Base-by-base conservation (phyloP, 1,284 basidiomycete genomes). In the Rhodotorula sp. region DNA sequence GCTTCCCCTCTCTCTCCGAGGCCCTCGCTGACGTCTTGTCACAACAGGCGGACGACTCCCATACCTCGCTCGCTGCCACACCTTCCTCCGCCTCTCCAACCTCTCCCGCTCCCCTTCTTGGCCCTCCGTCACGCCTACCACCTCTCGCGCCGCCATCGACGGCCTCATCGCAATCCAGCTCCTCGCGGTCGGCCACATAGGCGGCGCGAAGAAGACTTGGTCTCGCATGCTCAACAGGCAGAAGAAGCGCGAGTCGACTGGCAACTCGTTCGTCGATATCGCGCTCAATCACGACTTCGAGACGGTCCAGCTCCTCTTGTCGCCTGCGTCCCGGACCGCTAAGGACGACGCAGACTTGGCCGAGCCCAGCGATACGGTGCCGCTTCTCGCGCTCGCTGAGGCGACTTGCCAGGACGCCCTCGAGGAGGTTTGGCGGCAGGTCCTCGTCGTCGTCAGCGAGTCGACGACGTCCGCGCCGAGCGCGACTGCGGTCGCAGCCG, bases 81-180 rank as follows among this genome's bases (percentile, higher is more conserved):
- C 73, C 20, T 69, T 72, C 61, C 59, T 77, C 20, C 73, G 67
- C 26, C 60, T 77, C 2, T 65, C 65, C 51, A 77, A 77, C 65
- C 65, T 77, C 37, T 66, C 66, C 2, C 72, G 68, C 28, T 71
- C 72, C 13, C 44, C 71, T 1, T 53, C 70, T 9, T 76, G 75
- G 75, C 72, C 70, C 0, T 28, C 65, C 20, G 57, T 65, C 26
- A 60, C 64, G 18, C 67, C 67, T 0, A 37, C 70, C 7, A 67
- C 72, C 31, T 52, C 67, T 6, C 59, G 44, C 4, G 20, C 69
- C 1, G 66, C 72, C 44, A 73, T 76, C 34, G 65, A 64, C 24
- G 75, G 70, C 4, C 62, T 76, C 9, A 68, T 77, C 30, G 62
- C 76, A 7, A 47, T 64, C 18, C 71, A 69, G n/a, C 70, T 71